Evolutionary conservation across 306 rosid species (phyloP).

Genomic region (Cucurbita ficifolia): DNA sequence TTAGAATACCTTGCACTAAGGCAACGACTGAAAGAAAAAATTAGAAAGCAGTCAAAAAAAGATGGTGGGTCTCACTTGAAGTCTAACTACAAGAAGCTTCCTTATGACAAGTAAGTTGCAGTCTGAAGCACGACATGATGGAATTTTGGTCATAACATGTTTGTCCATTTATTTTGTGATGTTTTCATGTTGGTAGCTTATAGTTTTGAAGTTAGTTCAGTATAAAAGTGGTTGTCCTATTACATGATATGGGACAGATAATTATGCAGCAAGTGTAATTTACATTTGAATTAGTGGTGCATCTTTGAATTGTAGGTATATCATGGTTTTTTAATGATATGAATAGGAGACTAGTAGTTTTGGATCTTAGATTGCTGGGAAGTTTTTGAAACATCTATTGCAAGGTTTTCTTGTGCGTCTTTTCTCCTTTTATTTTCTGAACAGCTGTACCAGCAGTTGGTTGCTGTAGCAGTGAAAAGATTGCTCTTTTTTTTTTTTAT

Average conservation of each 20-base stretch:
- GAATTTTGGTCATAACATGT: not conserved
- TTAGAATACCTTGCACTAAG: conserved; percentile 56
- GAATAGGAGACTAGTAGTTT: not conserved
- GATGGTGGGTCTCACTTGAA: conserved; percentile 25
- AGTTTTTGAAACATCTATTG: not conserved
- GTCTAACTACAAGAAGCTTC: conserved; percentile 32
- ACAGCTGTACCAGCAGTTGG: not conserved
- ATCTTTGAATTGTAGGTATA: not conserved
- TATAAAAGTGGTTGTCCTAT: not conserved
- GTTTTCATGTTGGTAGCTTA: not conserved
- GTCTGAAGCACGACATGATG: not conserved
- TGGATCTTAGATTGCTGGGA: not conserved
- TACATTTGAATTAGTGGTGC: not conserved
- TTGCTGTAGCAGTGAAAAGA: not conserved
- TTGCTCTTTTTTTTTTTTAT: not conserved
- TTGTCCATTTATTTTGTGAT: not conserved
- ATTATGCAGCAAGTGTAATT: not conserved
- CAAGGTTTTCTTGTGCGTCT: not conserved
- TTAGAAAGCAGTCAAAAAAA: conserved; percentile 43
- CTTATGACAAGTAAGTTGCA: conserved; percentile 57
- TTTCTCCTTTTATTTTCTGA: not conserved
- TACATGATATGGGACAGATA: not conserved
- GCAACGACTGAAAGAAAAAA: conserved; percentile 50
- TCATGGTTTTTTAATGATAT: not conserved
- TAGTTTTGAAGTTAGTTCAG: not conserved